These are phyloP conservation scores for Ajuga chamaepitys DNA, from an alignment of 257 asterid genomes.

Conservation along the genomic window DNA sequence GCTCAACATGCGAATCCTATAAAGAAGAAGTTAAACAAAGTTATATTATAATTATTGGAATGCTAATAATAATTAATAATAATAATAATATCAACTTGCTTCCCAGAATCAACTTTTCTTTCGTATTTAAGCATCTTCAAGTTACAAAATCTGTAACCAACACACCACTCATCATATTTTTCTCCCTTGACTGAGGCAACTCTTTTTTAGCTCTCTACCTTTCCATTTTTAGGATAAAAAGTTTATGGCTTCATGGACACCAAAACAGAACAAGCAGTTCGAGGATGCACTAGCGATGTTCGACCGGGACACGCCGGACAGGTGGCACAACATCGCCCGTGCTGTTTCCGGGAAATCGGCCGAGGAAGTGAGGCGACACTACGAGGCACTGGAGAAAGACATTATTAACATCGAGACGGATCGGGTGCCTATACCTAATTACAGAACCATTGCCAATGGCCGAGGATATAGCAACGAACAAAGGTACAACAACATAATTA, in stretches of 20 bases:
- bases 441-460: slow-evolving; percentile 12
- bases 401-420: slow-evolving; percentile 33
- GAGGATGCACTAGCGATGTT: slow-evolving; percentile 33
- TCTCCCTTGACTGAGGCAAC: slow-evolving; percentile 8
- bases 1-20: no score
- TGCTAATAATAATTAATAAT: no score
- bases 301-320: slow-evolving; percentile 28
- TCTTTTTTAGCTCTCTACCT: no score
- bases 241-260: slow-evolving; percentile 18
- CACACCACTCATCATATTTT: not conserved
- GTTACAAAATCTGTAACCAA: slow-evolving; percentile 18
- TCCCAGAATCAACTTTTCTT: slow-evolving; percentile 17
- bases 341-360: slow-evolving; percentile 26
- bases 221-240: no score
- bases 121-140: slow-evolving; percentile 30
- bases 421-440: slow-evolving; percentile 35
- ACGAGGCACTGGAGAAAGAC: slow-evolving; percentile 35
- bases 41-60: no score
- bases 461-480: slow-evolving; percentile 20
- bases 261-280: slow-evolving; percentile 33
- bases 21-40: no score
- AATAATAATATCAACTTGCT: slow-evolving; percentile 30
- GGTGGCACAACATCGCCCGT: slow-evolving; percentile 37
- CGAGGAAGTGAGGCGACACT: slow-evolving; percentile 36
- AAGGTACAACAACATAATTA: slow-evolving; percentile 19